Base-by-base conservation (phyloP, 2,329 filamentous ascomycete genomes). In the Fusarium sp. region DNA sequence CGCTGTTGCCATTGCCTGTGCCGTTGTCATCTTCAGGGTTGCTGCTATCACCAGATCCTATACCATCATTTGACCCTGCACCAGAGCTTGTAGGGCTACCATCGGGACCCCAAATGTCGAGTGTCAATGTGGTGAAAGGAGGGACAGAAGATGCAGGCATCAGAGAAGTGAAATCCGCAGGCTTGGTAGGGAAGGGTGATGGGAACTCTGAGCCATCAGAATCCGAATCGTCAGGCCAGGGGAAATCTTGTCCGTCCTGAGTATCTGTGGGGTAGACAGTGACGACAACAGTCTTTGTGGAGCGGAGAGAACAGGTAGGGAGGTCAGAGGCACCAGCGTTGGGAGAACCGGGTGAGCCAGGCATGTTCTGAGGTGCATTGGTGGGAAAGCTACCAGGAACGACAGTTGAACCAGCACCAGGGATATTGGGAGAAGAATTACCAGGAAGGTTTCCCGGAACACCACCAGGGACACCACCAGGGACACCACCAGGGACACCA, bases 201-300 rank as follows among this genome's bases (percentile, higher is more conserved):
- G 70, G 62, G 24, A 61, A 60, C 51, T 62, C 56, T 42, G 77
- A 75, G 30, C 70, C 71, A 26, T 71, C 71, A 31, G 77, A 61
- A 47, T 61, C 71, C 13, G 71, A 62, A 45, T 67, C 73, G 56
- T 67, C 62, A 41, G 70, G 60, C 62, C 50, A 58, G 48, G 54
- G 65, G 48, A 65, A 73, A 30, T 55, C 61, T 51, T 71, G 72
- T 53, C 75, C 61, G 14, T 51, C 76, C 30, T 78, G 73, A 11
- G 80, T 69, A 48, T 73, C 77, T 63, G 79, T 77, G 20, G 83
- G 81, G 58, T 80, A 81, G 55, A 87, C 79, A 38, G 86, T 87
- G 71, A 88, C 78, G 72, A 87, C 85, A 68, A 88, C 81, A 42
- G 86, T 88, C 39, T 81, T 82, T 39, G 83, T 83, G 13, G 78